phyloP scores from a whole-genome alignment of 805 yeast species.

The Blastobotrys chiropterorum region DNA sequence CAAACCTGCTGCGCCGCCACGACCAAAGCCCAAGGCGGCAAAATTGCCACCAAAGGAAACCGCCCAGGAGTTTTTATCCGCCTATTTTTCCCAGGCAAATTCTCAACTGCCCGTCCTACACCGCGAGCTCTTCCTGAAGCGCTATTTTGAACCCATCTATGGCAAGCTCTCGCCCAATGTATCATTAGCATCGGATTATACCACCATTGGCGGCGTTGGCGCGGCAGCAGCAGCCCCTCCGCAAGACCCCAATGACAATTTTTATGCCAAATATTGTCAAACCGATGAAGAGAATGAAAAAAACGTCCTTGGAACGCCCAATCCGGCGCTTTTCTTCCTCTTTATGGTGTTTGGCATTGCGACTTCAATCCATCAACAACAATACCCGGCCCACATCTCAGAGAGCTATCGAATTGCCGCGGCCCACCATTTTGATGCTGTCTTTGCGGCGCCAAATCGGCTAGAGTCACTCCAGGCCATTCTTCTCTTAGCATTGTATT shows the following conservation, averaged over 20 bases:
- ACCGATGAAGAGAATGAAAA: slow-evolving; percentile 2
- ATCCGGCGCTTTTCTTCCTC: slow-evolving; percentile 50
- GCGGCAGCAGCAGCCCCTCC: too few species aligned
- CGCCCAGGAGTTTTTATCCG: slow-evolving; percentile 59
- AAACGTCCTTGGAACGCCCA: slow-evolving; percentile 9
- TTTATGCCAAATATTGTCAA: slow-evolving; percentile 11
- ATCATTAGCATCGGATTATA: slow-evolving; percentile 39
- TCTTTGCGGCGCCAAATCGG: slow-evolving; percentile 52
- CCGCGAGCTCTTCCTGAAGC: slow-evolving; percentile 63
- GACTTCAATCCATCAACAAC: slow-evolving; percentile 63
- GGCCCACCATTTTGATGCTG: slow-evolving; percentile 47
- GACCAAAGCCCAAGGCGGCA: slow-evolving; percentile 34
- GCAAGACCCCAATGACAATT: background rate
- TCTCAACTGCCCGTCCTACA: slow-evolving; percentile 81
- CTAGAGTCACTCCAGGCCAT: slow-evolving; percentile 71
- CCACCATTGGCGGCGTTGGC: slow-evolving; percentile 7
- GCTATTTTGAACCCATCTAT: slow-evolving; percentile 71
- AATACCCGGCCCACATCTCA: slow-evolving; percentile 57
- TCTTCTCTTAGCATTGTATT: slow-evolving; percentile 59
- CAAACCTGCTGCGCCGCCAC: background rate
- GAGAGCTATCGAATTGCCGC: slow-evolving; percentile 70
- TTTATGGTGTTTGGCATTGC: slow-evolving; percentile 78
- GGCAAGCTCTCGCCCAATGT: slow-evolving; percentile 54
- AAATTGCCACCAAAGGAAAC: slow-evolving; percentile 61
- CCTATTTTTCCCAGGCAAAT: slow-evolving; percentile 73